Evolutionary conservation across 1,139 yeast genomes (phyloP), one percentile per base, ranked within the genome.

Genomic region (Blastobotrys elegans): DNA sequence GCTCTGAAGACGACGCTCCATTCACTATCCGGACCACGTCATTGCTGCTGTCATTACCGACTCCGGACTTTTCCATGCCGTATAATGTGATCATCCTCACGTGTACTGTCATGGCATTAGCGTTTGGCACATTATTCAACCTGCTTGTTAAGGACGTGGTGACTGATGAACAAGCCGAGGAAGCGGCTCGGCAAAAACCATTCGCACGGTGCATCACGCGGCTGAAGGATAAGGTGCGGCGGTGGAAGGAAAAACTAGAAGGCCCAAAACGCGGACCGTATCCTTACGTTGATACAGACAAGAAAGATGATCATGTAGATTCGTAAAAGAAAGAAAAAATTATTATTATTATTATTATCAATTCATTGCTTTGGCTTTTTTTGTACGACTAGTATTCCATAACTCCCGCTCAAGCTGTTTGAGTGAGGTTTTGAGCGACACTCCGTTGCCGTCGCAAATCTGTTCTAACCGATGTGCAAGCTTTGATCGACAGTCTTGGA

Each of bases 21-120:
- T 58, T 54, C n/a, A 76, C 80, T 44, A 64, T 83, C 52, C 75
- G 98, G 60, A 88, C 97, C 0, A 81, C 97, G 1, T 85, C 97
- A 39, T 74, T 90, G 47, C 71, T 94, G 50, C 72, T 94, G 43
- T 80, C 95, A 0, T 74, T 94, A 46, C 97, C 98, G 1, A 94
- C 97, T 0, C 99, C 99, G 0, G 99, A 94, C 70, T 94, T 94
- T 66, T 86, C 96, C 51, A 94, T 94, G 99, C 98, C 98, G 1
- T 94, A 94, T 64, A 94, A 94, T 61, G 99, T 94, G 42, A 92
- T 94, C 51, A 94, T 94, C 43, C 73, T 94, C 54, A 87, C 97
- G 0, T 87, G 96, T 21, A 94, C 98, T 0, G 84, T 89, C 10
- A 84, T 92, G 85, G 90, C 98, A 0, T 70, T 92, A 52, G 82